These are phyloP conservation scores for Cichorium intybus DNA, from an alignment of 140 eudicot species.

Conservation along the genomic window DNA sequence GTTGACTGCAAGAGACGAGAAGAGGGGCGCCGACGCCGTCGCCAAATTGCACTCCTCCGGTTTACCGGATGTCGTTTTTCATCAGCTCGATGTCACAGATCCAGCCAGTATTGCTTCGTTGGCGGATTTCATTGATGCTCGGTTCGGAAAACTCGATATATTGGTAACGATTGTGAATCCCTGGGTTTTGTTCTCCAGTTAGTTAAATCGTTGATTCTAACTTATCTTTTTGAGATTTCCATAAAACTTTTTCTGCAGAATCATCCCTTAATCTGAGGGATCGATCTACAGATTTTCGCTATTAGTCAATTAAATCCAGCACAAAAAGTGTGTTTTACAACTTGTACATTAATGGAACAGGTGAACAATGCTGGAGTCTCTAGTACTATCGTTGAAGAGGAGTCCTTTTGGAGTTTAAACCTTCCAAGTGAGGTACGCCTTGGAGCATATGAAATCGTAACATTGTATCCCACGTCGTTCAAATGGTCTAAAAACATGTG, in stretches of 20 bases:
- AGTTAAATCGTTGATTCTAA: neutral
- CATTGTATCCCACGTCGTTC: neutral
- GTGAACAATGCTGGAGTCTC: conserved; percentile 32
- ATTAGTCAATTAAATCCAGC: neutral
- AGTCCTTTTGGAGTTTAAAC: conserved; percentile 18
- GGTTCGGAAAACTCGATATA: conserved; percentile 33
- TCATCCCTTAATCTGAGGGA: no score
- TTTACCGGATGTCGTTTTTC: conserved; percentile 30
- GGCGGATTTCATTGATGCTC: conserved; percentile 16
- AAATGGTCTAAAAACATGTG: neutral
- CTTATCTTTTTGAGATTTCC: no score
- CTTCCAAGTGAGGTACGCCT: conserved; percentile 25
- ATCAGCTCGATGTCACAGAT: conserved; percentile 43
- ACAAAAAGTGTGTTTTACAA: neutral
- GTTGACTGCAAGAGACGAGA: conserved; percentile 35
- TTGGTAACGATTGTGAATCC: conserved; percentile 7
- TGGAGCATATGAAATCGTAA: neutral
- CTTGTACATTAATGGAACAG: conserved; percentile 1
- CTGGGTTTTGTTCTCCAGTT: neutral
- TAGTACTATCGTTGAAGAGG: conserved; percentile 22
- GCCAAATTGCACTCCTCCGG: conserved; percentile 24
- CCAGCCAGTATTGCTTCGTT: conserved; percentile 30
- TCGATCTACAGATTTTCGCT: no score
- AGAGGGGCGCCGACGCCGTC: conserved; percentile 30
- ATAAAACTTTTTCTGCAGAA: no score